Evolutionary conservation across 441 rosid species (phyloP).

Genomic region (Metrosideros polymorpha): DNA sequence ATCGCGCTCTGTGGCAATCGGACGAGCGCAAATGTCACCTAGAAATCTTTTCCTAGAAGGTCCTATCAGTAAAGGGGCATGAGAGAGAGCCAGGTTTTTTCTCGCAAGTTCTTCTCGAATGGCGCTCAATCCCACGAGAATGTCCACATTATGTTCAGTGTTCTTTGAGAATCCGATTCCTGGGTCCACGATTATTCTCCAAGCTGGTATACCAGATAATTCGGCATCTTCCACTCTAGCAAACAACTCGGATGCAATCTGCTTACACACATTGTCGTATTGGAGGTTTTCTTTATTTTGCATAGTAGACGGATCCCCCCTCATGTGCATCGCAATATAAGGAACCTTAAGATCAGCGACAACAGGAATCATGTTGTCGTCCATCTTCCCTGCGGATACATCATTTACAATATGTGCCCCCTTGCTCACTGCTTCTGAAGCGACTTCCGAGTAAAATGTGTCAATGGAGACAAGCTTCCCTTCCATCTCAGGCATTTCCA

Average conservation of each 20-base stretch:
- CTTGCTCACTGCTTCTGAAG: slow-evolving; percentile 60
- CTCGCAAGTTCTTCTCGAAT: slow-evolving; percentile 55
- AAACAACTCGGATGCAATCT: slow-evolving; percentile 68
- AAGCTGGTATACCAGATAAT: slow-evolving; percentile 67
- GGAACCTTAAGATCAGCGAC: slow-evolving; percentile 69
- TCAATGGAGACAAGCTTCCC: slow-evolving; percentile 77
- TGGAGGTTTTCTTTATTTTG: slow-evolving; percentile 58
- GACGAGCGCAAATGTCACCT: slow-evolving; percentile 62
- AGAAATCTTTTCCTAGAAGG: slow-evolving; percentile 85
- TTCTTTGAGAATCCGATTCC: slow-evolving; percentile 90
- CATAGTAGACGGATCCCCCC: slow-evolving; percentile 88
- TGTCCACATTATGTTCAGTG: slow-evolving; percentile 57
- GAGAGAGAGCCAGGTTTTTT: slow-evolving; percentile 61
- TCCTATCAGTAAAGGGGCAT: slow-evolving; percentile 67
- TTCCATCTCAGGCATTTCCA: slow-evolving; percentile 74
- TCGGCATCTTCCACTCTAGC: slow-evolving; percentile 54
- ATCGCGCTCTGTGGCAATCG: slow-evolving; percentile 63
- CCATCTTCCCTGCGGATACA: slow-evolving; percentile 77
- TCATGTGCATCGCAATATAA: slow-evolving; percentile 89
- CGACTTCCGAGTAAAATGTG: slow-evolving; percentile 84
- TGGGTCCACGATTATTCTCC: slow-evolving; percentile 85
- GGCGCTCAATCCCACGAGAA: slow-evolving; percentile 49
- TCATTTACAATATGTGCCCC: slow-evolving; percentile 90
- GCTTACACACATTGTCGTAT: slow-evolving; percentile 50
- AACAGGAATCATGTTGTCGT: slow-evolving; percentile 54